Percentiles rank a stretch among this genome's conserved stretches.
Conservation (phyloP, 2,329 filamentous ascomycete genomes). For the Leptographium procerum region DNA sequence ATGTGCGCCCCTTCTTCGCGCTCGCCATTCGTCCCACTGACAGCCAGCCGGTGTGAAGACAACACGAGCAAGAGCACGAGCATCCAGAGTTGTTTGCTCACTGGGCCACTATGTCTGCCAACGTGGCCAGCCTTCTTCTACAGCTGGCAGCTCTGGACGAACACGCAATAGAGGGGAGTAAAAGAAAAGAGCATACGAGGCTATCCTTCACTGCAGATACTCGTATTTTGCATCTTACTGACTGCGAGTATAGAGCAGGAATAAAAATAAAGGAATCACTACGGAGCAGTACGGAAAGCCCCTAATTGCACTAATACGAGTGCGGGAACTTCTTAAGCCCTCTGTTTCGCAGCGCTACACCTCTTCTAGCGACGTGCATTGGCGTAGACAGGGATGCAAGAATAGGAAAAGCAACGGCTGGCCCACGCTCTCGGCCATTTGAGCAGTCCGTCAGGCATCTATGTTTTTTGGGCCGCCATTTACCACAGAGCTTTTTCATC, state of each 20-base stretch:
- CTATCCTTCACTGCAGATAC: too few relatives aligned
- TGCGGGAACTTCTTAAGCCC: background rate
- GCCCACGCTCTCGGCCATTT: background rate
- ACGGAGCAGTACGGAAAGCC: too few relatives aligned
- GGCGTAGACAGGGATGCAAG: background rate
- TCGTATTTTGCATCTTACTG: too few relatives aligned
- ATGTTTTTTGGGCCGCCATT: background rate
- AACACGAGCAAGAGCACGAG: too few relatives aligned
- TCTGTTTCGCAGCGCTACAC: background rate
- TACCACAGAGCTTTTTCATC: background rate
- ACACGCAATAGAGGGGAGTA: background rate
- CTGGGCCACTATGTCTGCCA: background rate
- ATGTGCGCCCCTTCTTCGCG: background rate
- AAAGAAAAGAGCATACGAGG: too few relatives aligned
- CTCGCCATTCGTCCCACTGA: too few relatives aligned
- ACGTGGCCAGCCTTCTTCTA: background rate
- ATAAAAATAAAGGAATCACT: too few relatives aligned
- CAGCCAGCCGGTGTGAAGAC: background rate
- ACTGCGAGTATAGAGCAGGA: too few relatives aligned
- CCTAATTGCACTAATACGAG: background rate
- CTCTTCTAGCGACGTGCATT: background rate
- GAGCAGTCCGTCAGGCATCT: background rate
- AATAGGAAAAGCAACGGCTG: background rate
- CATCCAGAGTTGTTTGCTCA: background rate
- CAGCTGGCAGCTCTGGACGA: too few relatives aligned